Evolutionary conservation across 1,139 yeast genomes (phyloP).

Genomic region (Saccharomyces pastorianus): DNA sequence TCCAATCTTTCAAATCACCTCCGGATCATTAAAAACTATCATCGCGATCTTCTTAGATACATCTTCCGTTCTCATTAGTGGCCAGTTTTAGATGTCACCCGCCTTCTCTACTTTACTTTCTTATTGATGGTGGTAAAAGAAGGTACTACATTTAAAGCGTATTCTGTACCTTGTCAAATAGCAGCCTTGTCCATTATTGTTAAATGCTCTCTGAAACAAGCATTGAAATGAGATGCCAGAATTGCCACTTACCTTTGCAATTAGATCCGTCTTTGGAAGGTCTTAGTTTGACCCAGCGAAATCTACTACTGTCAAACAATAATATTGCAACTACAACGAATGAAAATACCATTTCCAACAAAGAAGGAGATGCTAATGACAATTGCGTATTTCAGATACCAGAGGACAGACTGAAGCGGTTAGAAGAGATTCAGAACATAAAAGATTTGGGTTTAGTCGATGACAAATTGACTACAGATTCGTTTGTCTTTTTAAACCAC

Average conservation of each 20-base stretch:
- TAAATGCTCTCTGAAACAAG: background rate
- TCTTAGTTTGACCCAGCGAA: slow-evolving; percentile 46
- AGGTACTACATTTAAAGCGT: too few relatives aligned
- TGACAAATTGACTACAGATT: slow-evolving; percentile 17
- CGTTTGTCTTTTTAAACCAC: slow-evolving; percentile 26
- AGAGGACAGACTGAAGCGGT: slow-evolving; percentile 31
- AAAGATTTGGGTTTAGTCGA: slow-evolving; percentile 11
- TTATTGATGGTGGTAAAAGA: too few relatives aligned
- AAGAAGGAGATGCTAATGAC: slow-evolving; percentile 14
- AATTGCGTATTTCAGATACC: slow-evolving; percentile 25
- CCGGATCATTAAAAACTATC: too few relatives aligned
- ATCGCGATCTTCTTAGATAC: too few relatives aligned
- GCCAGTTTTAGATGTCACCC: too few relatives aligned
- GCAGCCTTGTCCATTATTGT: too few relatives aligned
- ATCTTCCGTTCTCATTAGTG: too few relatives aligned
- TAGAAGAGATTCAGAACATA: slow-evolving; percentile 24
- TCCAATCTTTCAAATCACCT: too few relatives aligned
- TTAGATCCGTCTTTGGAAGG: slow-evolving; percentile 48
- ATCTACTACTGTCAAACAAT: slow-evolving; percentile 33
- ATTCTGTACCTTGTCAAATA: too few relatives aligned
- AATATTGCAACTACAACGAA: slow-evolving; percentile 24
- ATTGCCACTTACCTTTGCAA: slow-evolving; percentile 51
- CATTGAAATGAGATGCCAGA: slow-evolving; percentile 37
- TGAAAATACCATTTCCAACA: slow-evolving; percentile 13
- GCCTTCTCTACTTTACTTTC: too few relatives aligned